Percentiles rank a stretch among this genome's conserved stretches.
Evolutionary conservation across 176 grass and related monocot species (phyloP).

Genomic region (Stipa capillata): DNA sequence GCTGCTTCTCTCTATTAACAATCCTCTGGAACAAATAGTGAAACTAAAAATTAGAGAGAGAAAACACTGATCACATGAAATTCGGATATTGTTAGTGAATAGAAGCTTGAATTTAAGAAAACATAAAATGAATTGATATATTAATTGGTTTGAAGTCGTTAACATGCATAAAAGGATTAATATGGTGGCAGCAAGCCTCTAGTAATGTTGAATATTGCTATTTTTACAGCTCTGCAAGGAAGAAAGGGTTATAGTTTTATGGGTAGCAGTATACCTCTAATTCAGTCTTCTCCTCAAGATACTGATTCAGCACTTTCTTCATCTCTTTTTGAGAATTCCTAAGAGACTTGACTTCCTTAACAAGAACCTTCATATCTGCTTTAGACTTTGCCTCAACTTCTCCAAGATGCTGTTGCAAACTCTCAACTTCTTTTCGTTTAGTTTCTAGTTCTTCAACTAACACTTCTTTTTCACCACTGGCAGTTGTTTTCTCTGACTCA

Average conservation of each 20-base stretch:
- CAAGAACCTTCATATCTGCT: conserved; percentile 88
- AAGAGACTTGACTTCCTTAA: conserved; percentile 91
- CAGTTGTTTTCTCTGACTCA: conserved; percentile 55
- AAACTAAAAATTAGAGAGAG: conserved; percentile 2
- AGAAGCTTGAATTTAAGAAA: not conserved
- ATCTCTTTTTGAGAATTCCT: conserved; percentile 87
- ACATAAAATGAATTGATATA: not conserved
- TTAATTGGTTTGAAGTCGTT: not conserved
- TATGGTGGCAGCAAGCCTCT: not conserved
- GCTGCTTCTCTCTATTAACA: conserved; percentile 50
- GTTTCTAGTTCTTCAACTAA: conserved; percentile 58
- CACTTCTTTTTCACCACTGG: conserved; percentile 60
- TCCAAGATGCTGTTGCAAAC: conserved; percentile 50
- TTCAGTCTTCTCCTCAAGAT: conserved; percentile 74
- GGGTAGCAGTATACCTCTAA: conserved; percentile 83
- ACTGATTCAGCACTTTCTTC: conserved; percentile 59
- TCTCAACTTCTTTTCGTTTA: conserved; percentile 68
- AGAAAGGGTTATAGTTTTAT: not conserved
- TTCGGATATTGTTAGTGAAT: not conserved
- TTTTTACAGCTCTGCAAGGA: not conserved
- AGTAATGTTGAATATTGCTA: not conserved
- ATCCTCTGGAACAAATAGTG: conserved; percentile 39
- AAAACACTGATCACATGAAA: not conserved
- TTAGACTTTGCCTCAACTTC: conserved; percentile 89
- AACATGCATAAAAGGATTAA: not conserved